Conservation (phyloP, 2,329 filamentous ascomycete genomes). For the Ophiocordyceps camponoti-rufipedis region DNA sequence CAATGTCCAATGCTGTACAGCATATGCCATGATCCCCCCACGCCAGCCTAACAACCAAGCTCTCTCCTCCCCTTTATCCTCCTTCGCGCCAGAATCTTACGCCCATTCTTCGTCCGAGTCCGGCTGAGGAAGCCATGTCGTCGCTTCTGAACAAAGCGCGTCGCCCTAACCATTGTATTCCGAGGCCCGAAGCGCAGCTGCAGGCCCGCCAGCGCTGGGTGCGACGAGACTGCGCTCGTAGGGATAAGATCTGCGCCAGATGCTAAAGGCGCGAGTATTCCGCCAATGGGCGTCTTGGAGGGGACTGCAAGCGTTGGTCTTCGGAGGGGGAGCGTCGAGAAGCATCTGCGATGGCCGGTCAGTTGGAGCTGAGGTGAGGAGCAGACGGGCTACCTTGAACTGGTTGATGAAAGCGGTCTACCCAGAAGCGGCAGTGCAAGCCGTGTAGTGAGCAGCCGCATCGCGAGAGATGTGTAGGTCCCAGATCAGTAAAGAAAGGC, state of each 20-base stretch:
- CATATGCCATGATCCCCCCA: too few relatives aligned
- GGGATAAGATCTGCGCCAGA: constrained; percentile 4
- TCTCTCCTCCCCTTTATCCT: constrained; percentile 31
- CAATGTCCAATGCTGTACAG: too few relatives aligned
- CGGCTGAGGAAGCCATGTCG: constrained; percentile 38
- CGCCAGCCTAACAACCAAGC: constrained; percentile 9
- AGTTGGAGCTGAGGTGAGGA: not conserved
- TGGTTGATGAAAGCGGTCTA: not conserved
- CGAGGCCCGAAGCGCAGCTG: constrained; percentile 41
- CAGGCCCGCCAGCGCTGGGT: constrained; percentile 30
- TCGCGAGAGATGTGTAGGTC: not conserved
- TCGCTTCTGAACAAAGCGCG: constrained; percentile 38
- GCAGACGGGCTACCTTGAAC: not conserved
- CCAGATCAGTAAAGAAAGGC: not conserved
- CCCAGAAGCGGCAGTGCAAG: not conserved
- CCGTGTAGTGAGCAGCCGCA: too few relatives aligned
- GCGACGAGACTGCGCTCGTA: constrained; percentile 23
- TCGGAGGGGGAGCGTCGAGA: constrained; percentile 29
- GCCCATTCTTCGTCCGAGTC: constrained; percentile 28
- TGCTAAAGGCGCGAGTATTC: constrained; percentile 13
- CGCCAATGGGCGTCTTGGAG: constrained; percentile 4
- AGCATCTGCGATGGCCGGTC: constrained; percentile 15
- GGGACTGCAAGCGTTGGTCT: constrained; percentile 25
- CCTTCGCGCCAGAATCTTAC: constrained; percentile 33
- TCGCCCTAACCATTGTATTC: constrained; percentile 35